Conservation (phyloP, 805 yeast species). For the Kregervanrija delftensis region DNA sequence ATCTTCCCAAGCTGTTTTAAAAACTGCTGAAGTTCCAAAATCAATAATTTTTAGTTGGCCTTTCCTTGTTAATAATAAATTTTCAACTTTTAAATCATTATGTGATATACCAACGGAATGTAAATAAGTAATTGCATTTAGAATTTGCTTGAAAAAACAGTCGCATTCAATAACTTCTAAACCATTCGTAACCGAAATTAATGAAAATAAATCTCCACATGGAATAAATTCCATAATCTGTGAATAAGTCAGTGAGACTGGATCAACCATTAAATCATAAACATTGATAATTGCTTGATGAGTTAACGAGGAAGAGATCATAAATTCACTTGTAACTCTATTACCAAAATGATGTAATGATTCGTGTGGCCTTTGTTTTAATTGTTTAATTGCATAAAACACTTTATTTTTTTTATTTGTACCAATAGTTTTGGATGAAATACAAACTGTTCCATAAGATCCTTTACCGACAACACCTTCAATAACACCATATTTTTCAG, state of each 20-base stretch:
- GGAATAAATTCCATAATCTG: slow-evolving; percentile 97
- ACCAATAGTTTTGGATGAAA: slow-evolving; percentile 36
- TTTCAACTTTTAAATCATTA: slow-evolving; percentile 88
- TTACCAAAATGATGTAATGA: slow-evolving; percentile 50
- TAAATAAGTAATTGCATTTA: slow-evolving; percentile 77
- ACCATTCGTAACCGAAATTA: slow-evolving; percentile 45
- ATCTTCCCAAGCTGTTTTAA: slow-evolving; percentile 83
- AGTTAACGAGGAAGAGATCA: slow-evolving; percentile 71
- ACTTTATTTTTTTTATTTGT: slow-evolving; percentile 32
- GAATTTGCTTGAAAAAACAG: slow-evolving; percentile 81
- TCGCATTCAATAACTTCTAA: slow-evolving; percentile 68
- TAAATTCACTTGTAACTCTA: slow-evolving; percentile 84
- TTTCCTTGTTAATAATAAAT: slow-evolving; percentile 58
- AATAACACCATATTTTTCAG: slow-evolving; percentile 43
- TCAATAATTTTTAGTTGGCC: slow-evolving; percentile 73
- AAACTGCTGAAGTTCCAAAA: slow-evolving; percentile 88
- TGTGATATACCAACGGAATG: slow-evolving; percentile 92
- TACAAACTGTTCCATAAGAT: slow-evolving; percentile 40
- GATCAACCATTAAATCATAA: slow-evolving; percentile 71
- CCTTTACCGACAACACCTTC: slow-evolving; percentile 44
- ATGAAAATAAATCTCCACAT: slow-evolving; percentile 70
- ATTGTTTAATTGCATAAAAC: slow-evolving; percentile 71
- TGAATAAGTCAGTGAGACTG: slow-evolving; percentile 60
- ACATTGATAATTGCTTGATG: slow-evolving; percentile 74
- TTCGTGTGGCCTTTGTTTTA: slow-evolving; percentile 57